Conservation (phyloP, 352 stramenopile genomes). For the Globisporangium emineosum region DNA sequence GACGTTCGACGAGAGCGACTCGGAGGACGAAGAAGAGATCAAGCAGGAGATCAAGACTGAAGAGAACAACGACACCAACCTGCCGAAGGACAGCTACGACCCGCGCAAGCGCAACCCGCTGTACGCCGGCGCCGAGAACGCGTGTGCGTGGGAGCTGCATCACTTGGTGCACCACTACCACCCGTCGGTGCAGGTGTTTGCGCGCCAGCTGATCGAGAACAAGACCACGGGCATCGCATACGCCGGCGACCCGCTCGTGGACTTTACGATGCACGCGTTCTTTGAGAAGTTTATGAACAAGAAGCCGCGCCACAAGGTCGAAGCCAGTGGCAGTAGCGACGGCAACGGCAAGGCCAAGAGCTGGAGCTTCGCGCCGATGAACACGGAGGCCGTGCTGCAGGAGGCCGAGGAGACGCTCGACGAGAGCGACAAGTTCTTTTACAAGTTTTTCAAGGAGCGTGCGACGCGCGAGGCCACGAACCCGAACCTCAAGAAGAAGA, state of each 20-base stretch:
- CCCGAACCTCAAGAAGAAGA: constrained; percentile 27
- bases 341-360: constrained; percentile 39
- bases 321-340: constrained; percentile 1
- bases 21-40: constrained; percentile 27
- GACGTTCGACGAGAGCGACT: constrained; percentile 20
- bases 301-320: constrained; percentile 86
- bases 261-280: constrained; percentile 97
- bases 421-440: constrained; percentile 90
- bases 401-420: constrained; percentile 62
- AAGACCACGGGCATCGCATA: constrained; percentile 84
- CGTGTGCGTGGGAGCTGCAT: constrained; percentile 92
- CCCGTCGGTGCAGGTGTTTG: constrained; percentile 94
- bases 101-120: constrained; percentile 85
- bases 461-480: constrained; percentile 42
- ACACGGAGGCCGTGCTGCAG: constrained; percentile 67
- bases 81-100: constrained; percentile 62
- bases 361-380: constrained; percentile 68
- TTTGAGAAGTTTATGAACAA: constrained; percentile 99
- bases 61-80: background rate
- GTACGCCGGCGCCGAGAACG: constrained; percentile 64
- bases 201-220: constrained; percentile 72
- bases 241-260: constrained; percentile 93
- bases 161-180: constrained; percentile 94
- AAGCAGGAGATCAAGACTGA: constrained; percentile 1
- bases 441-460: constrained; percentile 92